A percentile compares a stretch with the other conserved stretches of the same genome.
Conservation (phyloP, 805 yeast genomes). For the Myxozyma neglecta region DNA sequence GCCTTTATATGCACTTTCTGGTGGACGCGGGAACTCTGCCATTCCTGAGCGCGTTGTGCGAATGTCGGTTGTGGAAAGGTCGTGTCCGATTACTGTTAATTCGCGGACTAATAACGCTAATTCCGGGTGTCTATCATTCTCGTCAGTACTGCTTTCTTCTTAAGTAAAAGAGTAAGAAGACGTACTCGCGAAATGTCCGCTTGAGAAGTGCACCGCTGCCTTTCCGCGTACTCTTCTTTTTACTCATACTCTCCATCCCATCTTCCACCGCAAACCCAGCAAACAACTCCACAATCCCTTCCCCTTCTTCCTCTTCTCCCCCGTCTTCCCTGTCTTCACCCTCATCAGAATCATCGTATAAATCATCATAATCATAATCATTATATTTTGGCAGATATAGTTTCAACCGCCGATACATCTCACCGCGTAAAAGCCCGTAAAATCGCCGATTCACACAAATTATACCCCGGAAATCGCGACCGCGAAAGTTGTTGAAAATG, state of each 20-base stretch:
- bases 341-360: not conserved
- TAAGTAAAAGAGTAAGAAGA: not conserved
- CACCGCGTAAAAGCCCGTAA: slow-evolving; percentile 18
- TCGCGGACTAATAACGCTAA: slow-evolving; percentile 11
- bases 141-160: not conserved
- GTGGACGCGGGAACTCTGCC: slow-evolving; percentile 20
- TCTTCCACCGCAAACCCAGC: slow-evolving; percentile 14
- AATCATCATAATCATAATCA: not conserved
- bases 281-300: slow-evolving; percentile 14
- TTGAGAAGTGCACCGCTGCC: slow-evolving; percentile 30
- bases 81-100: slow-evolving; percentile 23
- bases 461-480: slow-evolving; percentile 28
- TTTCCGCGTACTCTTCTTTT: not conserved
- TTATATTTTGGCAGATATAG: slow-evolving; percentile 18
- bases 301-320: slow-evolving; percentile 3
- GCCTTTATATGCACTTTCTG: slow-evolving; percentile 21
- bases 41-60: slow-evolving; percentile 21
- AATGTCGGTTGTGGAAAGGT: slow-evolving; percentile 17
- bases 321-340: not conserved
- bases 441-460: slow-evolving; percentile 27
- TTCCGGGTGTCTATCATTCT: slow-evolving; percentile 9
- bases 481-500: slow-evolving; percentile 20
- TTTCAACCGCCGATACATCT: slow-evolving; percentile 27
- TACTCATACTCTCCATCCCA: not conserved
- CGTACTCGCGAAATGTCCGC: slow-evolving; percentile 28